Percentiles rank a stretch among this genome's conserved stretches.
These are phyloP conservation scores for Phytophthora aleatoria DNA, from an alignment of 352 stramenopile species.

Conservation along the genomic window DNA sequence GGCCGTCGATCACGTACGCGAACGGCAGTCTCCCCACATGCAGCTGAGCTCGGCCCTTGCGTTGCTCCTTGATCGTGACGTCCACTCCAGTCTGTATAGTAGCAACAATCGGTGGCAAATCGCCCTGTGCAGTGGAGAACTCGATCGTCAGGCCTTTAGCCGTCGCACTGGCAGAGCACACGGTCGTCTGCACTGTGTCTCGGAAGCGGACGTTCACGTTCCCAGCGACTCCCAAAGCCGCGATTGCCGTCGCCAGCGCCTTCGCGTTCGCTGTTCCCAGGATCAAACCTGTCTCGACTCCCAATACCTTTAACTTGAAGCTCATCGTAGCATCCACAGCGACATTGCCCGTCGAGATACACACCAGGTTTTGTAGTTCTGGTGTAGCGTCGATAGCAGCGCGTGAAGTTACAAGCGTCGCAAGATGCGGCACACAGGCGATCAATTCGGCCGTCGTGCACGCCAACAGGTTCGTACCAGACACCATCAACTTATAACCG, in stretches of 20 bases:
- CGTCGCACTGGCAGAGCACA: conserved; percentile 48
- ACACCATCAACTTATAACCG: conserved; percentile 63
- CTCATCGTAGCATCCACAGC: conserved; percentile 22
- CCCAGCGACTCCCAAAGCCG: conserved; percentile 61
- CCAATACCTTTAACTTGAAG: conserved; percentile 75
- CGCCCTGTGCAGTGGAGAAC: conserved; percentile 59
- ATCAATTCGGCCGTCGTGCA: conserved; percentile 52
- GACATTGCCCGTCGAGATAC: conserved; percentile 26
- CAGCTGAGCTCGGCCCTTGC: conserved; percentile 63
- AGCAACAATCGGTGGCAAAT: conserved; percentile 44
- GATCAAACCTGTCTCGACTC: conserved; percentile 43
- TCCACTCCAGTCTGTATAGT: conserved; percentile 2
- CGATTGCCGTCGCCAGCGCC: conserved; percentile 52
- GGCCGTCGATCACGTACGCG: conserved; percentile 80
- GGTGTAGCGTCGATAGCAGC: conserved; percentile 42
- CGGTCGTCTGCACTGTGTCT: conserved; percentile 38
- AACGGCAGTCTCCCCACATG: conserved; percentile 79
- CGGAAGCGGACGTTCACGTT: conserved; percentile 55
- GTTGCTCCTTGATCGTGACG: conserved; percentile 41
- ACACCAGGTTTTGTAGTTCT: conserved; percentile 71
- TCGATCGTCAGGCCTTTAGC: conserved; percentile 50
- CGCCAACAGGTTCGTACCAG: conserved; percentile 54
- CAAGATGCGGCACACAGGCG: conserved; percentile 46
- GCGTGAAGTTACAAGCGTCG: conserved; percentile 52
- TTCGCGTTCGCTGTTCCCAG: conserved; percentile 6